Conservation (phyloP, 1,284 basidiomycete genomes). For the Ceratobasidium papillatum region DNA sequence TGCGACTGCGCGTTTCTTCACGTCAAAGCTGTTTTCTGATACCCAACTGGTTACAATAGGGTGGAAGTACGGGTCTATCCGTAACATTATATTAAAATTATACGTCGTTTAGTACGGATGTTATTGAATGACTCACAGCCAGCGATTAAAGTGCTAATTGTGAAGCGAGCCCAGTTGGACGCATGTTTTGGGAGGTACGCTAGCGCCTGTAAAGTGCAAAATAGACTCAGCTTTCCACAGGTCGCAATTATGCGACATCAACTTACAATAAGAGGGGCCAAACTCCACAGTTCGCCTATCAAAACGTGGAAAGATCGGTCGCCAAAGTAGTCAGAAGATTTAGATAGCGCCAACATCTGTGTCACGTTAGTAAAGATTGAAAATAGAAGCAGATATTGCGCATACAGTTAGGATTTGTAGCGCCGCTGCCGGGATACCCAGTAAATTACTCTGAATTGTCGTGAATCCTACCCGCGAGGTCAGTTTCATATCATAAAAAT, state of each 20-base stretch:
- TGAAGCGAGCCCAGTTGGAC: conserved; percentile 20
- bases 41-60: conserved; percentile 36
- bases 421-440: conserved; percentile 20
- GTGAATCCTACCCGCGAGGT: neutral
- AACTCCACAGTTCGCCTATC: conserved; percentile 23
- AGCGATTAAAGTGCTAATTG: conserved; percentile 20
- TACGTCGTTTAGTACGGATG: neutral
- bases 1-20: conserved; percentile 32
- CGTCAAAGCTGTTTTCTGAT: conserved; percentile 36
- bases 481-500: neutral
- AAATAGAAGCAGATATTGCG: neutral
- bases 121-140: conserved; percentile 1
- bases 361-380: neutral
- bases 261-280: conserved; percentile 20
- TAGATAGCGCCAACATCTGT: conserved; percentile 26
- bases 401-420: conserved; percentile 29
- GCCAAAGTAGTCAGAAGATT: conserved; percentile 30
- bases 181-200: conserved; percentile 17
- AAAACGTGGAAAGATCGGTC: conserved; percentile 13
- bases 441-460: conserved; percentile 28
- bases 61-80: conserved; percentile 32
- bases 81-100: too few species aligned
- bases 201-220: neutral
- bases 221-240: neutral
- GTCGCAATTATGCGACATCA: neutral